These are phyloP conservation scores for Pyronema omphalodes DNA, from an alignment of 495 filamentous ascomycete species.

Conservation along the genomic window DNA sequence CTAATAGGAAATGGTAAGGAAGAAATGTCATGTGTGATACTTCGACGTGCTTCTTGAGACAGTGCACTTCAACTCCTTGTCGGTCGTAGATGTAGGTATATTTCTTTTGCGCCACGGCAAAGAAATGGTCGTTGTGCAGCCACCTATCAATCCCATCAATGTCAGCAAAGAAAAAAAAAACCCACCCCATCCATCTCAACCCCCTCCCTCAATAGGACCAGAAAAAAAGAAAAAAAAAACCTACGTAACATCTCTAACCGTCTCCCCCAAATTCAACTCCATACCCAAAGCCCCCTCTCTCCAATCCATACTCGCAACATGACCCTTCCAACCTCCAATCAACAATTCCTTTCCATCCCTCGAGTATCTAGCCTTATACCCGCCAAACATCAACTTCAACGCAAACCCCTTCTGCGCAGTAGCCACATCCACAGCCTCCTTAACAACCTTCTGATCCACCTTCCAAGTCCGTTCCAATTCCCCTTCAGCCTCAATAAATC, in stretches of 20 bases:
- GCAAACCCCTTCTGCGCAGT: conserved; percentile 87
- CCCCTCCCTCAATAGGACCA: not conserved
- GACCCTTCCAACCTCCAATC: conserved; percentile 75
- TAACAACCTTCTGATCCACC: conserved; percentile 76
- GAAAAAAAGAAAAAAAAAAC: not conserved
- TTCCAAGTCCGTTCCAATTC: conserved; percentile 73
- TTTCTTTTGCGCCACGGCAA: conserved; percentile 97
- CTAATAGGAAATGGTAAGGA: conserved; percentile 87
- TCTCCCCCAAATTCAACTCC: conserved; percentile 79
- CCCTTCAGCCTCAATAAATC: conserved; percentile 81
- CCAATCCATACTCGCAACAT: conserved; percentile 96
- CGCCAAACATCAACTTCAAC: conserved; percentile 67
- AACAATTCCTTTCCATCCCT: conserved; percentile 72
- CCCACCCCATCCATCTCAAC: not conserved
- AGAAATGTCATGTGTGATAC: conserved; percentile 91
- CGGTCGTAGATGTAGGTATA: conserved; percentile 88
- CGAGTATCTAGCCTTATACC: conserved; percentile 73
- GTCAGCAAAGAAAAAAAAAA: not conserved
- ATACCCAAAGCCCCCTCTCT: conserved; percentile 73
- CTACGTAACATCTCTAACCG: conserved; percentile 51
- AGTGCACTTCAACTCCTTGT: conserved; percentile 77
- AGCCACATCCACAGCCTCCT: conserved; percentile 51
- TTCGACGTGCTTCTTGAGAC: conserved; percentile 72
- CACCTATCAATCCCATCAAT: conserved; percentile 33
- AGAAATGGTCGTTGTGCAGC: conserved; percentile 90